phyloP scores from a whole-genome alignment of 176 grass and related monocot species.

The Phragmites australis region DNA sequence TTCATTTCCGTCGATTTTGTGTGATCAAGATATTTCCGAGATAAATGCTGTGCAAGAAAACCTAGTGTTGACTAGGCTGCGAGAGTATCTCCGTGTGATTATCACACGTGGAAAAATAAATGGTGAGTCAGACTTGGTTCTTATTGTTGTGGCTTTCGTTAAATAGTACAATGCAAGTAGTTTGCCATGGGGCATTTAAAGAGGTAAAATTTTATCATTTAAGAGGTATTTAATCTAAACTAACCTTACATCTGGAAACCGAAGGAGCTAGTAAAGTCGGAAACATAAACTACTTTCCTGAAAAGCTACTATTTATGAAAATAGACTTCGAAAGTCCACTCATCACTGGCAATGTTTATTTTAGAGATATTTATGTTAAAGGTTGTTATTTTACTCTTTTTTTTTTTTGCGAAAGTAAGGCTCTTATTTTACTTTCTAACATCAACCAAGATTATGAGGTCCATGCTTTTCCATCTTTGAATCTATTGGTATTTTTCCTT shows the following conservation, averaged over 20 bases:
- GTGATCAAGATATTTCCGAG: constrained; percentile 48
- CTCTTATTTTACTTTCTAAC: not conserved
- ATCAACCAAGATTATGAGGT: not conserved
- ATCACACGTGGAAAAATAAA: constrained; percentile 59
- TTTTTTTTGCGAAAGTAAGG: no score
- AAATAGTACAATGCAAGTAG: not conserved
- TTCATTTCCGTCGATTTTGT: constrained; percentile 22
- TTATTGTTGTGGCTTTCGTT: not conserved
- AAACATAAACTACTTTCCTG: not conserved
- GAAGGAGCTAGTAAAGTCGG: not conserved
- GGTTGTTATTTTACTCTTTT: not conserved
- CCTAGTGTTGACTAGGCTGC: constrained; percentile 50
- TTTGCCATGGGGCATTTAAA: not conserved
- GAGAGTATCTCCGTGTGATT: constrained; percentile 55
- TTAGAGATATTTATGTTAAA: not conserved
- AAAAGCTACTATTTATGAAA: not conserved
- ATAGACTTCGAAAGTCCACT: not conserved
- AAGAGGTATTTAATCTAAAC: not conserved
- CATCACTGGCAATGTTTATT: not conserved
- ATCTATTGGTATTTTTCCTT: not conserved
- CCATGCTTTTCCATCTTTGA: constrained; percentile 9
- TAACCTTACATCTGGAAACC: not conserved
- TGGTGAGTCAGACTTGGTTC: constrained; percentile 37
- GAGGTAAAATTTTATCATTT: not conserved
- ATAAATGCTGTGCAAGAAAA: constrained; percentile 59